These are phyloP conservation scores for Epichloe bromicola DNA, from an alignment of 2,329 filamentous ascomycete species.

Conservation along the genomic window DNA sequence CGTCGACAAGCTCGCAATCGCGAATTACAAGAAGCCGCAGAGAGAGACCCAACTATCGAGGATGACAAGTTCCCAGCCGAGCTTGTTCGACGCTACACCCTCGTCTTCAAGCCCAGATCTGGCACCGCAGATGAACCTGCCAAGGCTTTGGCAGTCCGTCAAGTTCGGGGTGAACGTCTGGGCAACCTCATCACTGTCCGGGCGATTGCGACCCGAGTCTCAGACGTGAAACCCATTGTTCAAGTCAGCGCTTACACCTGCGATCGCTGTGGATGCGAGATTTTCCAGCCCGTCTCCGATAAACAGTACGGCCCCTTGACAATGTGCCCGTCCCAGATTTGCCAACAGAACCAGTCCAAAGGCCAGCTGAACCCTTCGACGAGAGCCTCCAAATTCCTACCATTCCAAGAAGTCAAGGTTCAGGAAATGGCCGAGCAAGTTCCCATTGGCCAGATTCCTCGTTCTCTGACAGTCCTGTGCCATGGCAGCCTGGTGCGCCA, in stretches of 20 bases:
- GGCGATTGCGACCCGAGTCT: constrained; percentile 88
- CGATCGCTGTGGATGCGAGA: constrained; percentile 89
- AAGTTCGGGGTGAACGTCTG: constrained; percentile 85
- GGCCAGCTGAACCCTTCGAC: constrained; percentile 89
- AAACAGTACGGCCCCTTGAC: constrained; percentile 83
- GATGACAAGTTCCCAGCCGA: constrained; percentile 81
- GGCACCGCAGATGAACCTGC: constrained; percentile 49
- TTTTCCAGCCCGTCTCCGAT: constrained; percentile 88
- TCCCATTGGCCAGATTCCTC: constrained; percentile 91
- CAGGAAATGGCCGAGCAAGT: constrained; percentile 99
- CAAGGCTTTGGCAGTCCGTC: constrained; percentile 72
- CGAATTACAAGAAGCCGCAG: constrained; percentile 53
- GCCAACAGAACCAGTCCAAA: constrained; percentile 79
- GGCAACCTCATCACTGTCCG: constrained; percentile 88
- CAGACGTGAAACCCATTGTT: constrained; percentile 95
- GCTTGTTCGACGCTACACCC: constrained; percentile 82
- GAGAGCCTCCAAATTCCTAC: constrained; percentile 90
- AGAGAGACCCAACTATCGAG: constrained; percentile 50
- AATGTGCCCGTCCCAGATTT: constrained; percentile 82
- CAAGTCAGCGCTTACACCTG: constrained; percentile 97
- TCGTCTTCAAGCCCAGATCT: constrained; percentile 91
- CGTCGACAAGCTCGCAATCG: constrained; percentile 80
- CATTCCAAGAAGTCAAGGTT: constrained; percentile 97
- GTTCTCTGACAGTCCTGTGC: constrained; percentile 79
- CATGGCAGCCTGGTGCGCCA: constrained; percentile 75